Percentiles rank a stretch among this genome's conserved stretches.
Conservation (phyloP, 352 stramenopile genomes). For the Globisporangium orthogonon region DNA sequence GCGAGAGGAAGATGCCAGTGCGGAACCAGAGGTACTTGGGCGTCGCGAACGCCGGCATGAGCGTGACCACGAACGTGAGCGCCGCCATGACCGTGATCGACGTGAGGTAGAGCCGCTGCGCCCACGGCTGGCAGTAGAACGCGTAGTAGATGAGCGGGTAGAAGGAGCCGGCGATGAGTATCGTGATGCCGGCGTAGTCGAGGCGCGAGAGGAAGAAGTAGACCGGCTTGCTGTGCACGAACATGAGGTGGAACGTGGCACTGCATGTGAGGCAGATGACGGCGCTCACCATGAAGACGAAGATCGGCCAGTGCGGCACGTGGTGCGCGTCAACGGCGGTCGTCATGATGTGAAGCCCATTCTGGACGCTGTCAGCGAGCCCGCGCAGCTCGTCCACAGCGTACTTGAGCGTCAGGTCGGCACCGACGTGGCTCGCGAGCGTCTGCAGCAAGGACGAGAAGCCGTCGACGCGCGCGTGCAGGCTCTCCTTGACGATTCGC, state of each 20-base stretch:
- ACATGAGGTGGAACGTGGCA: constrained; percentile 80
- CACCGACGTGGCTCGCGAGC: constrained; percentile 63
- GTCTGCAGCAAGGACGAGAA: constrained; percentile 68
- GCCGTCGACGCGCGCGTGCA: constrained; percentile 51
- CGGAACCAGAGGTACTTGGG: constrained; percentile 66
- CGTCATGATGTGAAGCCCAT: constrained; percentile 72
- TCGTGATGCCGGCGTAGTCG: constrained; percentile 83
- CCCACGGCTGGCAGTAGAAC: constrained; percentile 80
- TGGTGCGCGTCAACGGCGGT: constrained; percentile 51
- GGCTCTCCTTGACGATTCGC: constrained; percentile 42
- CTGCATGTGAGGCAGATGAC: constrained; percentile 82
- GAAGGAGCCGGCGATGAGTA: constrained; percentile 83
- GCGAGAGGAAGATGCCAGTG: constrained; percentile 68
- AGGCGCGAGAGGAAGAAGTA: constrained; percentile 78
- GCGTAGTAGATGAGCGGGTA: constrained; percentile 88
- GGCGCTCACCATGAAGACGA: constrained; percentile 78
- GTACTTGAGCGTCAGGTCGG: constrained; percentile 70
- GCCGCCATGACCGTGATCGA: constrained; percentile 61
- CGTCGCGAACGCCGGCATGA: constrained; percentile 65
- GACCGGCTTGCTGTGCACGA: constrained; percentile 64
- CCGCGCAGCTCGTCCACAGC: constrained; percentile 67
- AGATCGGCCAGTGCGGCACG: constrained; percentile 80
- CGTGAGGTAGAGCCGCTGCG: constrained; percentile 56
- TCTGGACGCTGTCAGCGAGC: constrained; percentile 71
- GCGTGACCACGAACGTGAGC: constrained; percentile 62